Percentiles rank a stretch among this genome's conserved stretches.
phyloP scores from a whole-genome alignment of 2,329 filamentous ascomycete genomes.

The Colletotrichum endophyticum region DNA sequence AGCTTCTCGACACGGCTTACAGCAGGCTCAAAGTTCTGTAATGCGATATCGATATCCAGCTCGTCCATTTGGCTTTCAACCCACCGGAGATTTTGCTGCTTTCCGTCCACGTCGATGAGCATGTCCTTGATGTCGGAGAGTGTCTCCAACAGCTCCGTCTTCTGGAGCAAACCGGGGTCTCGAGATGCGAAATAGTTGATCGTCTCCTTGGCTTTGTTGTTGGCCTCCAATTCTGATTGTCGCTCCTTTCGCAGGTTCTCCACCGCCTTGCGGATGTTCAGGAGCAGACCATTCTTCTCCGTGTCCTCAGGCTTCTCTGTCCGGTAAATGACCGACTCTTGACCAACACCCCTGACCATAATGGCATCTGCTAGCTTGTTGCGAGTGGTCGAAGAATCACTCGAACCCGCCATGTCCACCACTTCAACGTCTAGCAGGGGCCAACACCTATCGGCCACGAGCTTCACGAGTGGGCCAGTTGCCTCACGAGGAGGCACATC shows the following conservation, averaged over 20 bases:
- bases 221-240: conserved; percentile 86
- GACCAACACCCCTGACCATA: conserved; percentile 83
- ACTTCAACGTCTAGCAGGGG: conserved; percentile 91
- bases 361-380: conserved; percentile 83
- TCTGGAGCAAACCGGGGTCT: conserved; percentile 77
- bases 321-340: conserved; percentile 93
- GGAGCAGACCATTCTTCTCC: conserved; percentile 81
- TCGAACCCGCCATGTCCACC: conserved; percentile 79
- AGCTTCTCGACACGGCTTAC: conserved; percentile 86
- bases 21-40: conserved; percentile 86
- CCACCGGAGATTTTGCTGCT: conserved; percentile 95
- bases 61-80: conserved; percentile 95
- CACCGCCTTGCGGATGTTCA: conserved; percentile 90
- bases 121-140: conserved; percentile 83
- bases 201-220: conserved; percentile 82
- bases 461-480: conserved; percentile 66
- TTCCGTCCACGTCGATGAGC: conserved; percentile 94
- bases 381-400: conserved; percentile 53
- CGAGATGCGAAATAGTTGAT: conserved; percentile 86
- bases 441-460: conserved; percentile 95
- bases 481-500: conserved; percentile 63
- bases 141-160: conserved; percentile 80
- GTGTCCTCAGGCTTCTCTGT: conserved; percentile 81
- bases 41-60: conserved; percentile 92
- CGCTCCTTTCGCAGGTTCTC: conserved; percentile 88